A percentile compares a stretch with the other conserved stretches of the same genome.
These are phyloP conservation scores for Noccaea caerulescens DNA, from an alignment of 345 rosid species.

Conservation along the genomic window DNA sequence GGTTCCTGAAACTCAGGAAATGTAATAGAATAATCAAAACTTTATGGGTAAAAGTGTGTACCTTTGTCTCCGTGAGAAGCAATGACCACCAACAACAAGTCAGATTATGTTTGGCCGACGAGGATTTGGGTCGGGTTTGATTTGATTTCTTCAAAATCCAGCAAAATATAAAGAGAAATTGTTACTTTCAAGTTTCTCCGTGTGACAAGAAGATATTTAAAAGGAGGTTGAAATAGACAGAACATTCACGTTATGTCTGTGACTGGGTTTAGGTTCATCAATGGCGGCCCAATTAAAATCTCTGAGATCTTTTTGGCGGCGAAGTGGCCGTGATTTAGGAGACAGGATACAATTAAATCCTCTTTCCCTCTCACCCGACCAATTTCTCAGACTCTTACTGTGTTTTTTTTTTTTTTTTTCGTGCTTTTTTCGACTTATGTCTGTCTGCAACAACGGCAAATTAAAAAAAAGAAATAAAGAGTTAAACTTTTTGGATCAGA, in stretches of 20 bases:
- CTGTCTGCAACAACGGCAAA: constrained; percentile 37
- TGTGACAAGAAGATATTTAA: constrained; percentile 13
- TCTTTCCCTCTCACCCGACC: constrained; percentile 41
- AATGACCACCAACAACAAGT: constrained; percentile 36
- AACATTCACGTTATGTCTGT: constrained; percentile 37
- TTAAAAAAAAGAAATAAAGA: not conserved
- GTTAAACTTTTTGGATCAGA: constrained; percentile 37
- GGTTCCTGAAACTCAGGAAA: constrained; percentile 47
- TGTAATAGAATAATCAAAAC: constrained; percentile 46
- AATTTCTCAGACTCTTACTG: constrained; percentile 36
- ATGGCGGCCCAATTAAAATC: constrained; percentile 42
- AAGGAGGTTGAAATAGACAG: constrained; percentile 23
- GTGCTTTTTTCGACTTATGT: constrained; percentile 32
- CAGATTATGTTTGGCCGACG: constrained; percentile 57
- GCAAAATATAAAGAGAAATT: not conserved
- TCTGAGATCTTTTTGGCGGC: constrained; percentile 39
- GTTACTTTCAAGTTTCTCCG: constrained; percentile 17
- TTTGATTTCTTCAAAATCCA: constrained; percentile 27
- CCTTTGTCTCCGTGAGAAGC: constrained; percentile 72
- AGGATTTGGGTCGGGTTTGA: constrained; percentile 29
- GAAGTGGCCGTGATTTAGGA: constrained; percentile 40
- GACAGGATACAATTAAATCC: constrained; percentile 38
- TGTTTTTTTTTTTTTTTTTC: constrained; percentile 12
- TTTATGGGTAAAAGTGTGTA: constrained; percentile 29
- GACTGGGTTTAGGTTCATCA: constrained; percentile 34